Evolutionary conservation across 805 yeast genomes (phyloP), one percentile per base, ranked within the genome.

Genomic region (Blastobotrys attinorum): DNA sequence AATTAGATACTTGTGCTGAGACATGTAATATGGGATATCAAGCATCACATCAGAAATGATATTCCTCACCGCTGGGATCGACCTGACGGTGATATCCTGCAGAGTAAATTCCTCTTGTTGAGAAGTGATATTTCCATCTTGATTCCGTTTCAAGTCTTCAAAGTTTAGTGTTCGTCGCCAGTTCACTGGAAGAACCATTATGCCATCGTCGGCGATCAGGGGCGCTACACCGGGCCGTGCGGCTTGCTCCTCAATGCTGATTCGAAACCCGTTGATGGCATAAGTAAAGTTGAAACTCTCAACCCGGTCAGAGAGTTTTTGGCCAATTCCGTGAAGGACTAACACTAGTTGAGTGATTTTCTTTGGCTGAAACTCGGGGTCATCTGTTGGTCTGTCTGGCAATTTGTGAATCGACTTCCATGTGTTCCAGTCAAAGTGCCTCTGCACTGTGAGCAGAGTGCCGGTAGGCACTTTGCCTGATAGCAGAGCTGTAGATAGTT

Each of bases 251-350:
- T 56, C 50, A 21, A 67, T 55, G 22, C 52, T 48, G 1, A 61
- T 60, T 15, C 71, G 59, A 43, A 67, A 60, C 32, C 56, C 54
- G 51, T 65, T 69, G 42, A 67, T 63, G 13, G 70, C 88, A 60
- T 88, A 95, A 3, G 90, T 79, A 65, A 90, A 92, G 58, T 87
- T 86, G 34, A 88, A 80, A 29, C 83, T 78, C 49, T 87, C 88
- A 53, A 82, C 84, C 55, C 77, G 78, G 36, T 79, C 74, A 3
- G 95, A 92, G 44, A 92, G 67, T 31, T 82, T 77, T 60, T 90
- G 98, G 1, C 98, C 98, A 49, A 92, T 85, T 0, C 98, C 97
- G 62, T 90, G 98, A 37, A 90, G 75, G 51, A 95, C 90, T 10
- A 90, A 66, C 1, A 89, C 76, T 49, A 90, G 66, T 55, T 79